Evolutionary conservation across 192 early-diverging fungal species (phyloP), one percentile per base, ranked within the genome.

Genomic region (Gamsiella multidivaricata): DNA sequence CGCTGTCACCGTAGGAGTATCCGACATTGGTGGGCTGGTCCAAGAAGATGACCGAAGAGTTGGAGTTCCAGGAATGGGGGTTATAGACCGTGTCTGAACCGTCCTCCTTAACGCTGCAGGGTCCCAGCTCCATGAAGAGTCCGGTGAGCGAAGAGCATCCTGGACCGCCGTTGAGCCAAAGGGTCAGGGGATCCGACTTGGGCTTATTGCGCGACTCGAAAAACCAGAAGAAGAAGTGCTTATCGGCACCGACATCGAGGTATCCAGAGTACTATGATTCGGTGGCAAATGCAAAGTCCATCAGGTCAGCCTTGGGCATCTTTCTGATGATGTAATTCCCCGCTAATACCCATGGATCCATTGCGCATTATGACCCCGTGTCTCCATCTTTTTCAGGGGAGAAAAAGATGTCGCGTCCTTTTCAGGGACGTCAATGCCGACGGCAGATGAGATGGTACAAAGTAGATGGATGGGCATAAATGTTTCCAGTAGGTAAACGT

Each of bases 161-260:
- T 18, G 94, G 94, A 6, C 94, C 94, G 34, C 94, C 94, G 57
- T 94, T 95, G 62, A 95, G 80, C 88, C 91, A 93, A 49, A 95
- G 80, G 2, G 91, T 67, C 25, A 91, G 75, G 5, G 97, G 97
- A 64, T 95, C 96, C 26, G 80, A 85, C 65, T 80, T 65, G 18
- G 91, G 90, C 50, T 87, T 81, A 63, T 86, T 86, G 66, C 94
- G 92, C 7, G 93, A 92, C 81, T 97, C 96, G 81, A 99, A 98
- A 88, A 99, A 98, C 93, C 94, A 96, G 80, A 94, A 96, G 86
- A 94, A 96, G 71, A 94, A 95, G 80, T 96, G 93, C 39, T 91
- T 87, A 58, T 91, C 86, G n/a, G 72, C 80, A 36, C 80, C 89
- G 36, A 70, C 78, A 63, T 92, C 90, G 28, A 94, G 80, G 69